Base-by-base conservation (phyloP, 1,139 yeast species). In the Nadsonia starkeyi-henricii region DNA sequence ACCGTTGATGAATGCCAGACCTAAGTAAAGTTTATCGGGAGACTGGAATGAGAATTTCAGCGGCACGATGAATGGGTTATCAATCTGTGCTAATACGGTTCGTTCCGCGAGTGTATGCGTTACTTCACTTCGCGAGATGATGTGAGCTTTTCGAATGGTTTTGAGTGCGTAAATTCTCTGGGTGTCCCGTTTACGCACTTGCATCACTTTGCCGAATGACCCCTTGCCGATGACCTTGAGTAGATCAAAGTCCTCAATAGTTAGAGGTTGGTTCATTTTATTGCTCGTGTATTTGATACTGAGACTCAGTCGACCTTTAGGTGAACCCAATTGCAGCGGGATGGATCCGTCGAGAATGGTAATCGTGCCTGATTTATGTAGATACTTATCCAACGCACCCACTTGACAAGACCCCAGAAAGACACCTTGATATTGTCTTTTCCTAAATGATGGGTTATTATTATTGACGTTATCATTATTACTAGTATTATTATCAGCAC, bases 181-280 rank as follows among this genome's bases (percentile, higher is more conserved):
- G 12, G 98, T 91, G 65, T 91, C 97, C 58, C 85, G 85, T 68
- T 91, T 91, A 52, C 88, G 80, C 44, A 91, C 98, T 66, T 91
- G 98, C 97, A 91, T 91, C 50, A 91, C 98, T 66, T 93, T 91
- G 49, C 98, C 98, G 66, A 91, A 93, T 1, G 96, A 86, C 2
- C 98, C 98, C 64, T 91, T 91, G 45, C 98, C 98, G 51, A 91
- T 86, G 20, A 91, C 98, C 65, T 91, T 91, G 57, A 91, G 73
- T 50, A 93, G 70, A 58, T 89, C 96, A 65, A 91, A 91, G 61
- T 91, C 96, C 50, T 88, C 95, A 56, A 91, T 88, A 1, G 86
- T 73, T 47, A 91, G 72, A 48, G 84, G 84, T 58, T 79, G 78
- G 57, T 23, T 5, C 8, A 5, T 23, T 23, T 23, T 5, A 23